phyloP scores from a whole-genome alignment of 148 eudicot genomes.

The Amaranthus palmeri region DNA sequence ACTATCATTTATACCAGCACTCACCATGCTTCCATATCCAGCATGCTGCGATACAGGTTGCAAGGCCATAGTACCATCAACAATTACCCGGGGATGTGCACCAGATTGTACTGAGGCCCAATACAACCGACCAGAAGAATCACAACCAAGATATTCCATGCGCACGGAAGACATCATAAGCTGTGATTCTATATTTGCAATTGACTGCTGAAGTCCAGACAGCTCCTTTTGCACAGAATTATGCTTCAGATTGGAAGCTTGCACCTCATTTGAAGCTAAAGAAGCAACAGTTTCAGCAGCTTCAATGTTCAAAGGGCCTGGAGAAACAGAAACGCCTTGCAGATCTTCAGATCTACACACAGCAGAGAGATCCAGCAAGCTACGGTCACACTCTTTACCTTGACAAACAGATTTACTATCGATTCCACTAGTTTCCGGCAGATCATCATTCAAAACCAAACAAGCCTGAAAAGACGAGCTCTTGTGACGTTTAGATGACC shows the following conservation, averaged over 20 bases:
- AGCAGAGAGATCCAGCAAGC: slow-evolving; percentile 17
- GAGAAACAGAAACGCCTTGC: slow-evolving; percentile 24
- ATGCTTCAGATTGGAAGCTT: slow-evolving; percentile 28
- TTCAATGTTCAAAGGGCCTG: slow-evolving; percentile 7
- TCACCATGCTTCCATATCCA: slow-evolving; percentile 6
- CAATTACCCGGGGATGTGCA: slow-evolving; percentile 37
- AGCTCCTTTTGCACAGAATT: slow-evolving; percentile 34
- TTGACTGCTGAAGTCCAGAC: slow-evolving; percentile 36
- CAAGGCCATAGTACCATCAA: slow-evolving; percentile 31
- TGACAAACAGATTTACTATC: slow-evolving; percentile 30
- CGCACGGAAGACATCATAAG: slow-evolving; percentile 51
- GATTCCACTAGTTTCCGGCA: slow-evolving; percentile 25
- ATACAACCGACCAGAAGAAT: slow-evolving; percentile 49
- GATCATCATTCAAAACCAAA: slow-evolving; percentile 7
- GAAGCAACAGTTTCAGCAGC: slow-evolving; percentile 16
- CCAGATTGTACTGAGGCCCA: slow-evolving; percentile 47
- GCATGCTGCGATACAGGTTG: slow-evolving; percentile 21
- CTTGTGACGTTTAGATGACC: slow-evolving; percentile 26
- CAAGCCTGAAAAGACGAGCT: slow-evolving; percentile 9
- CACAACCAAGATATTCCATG: slow-evolving; percentile 59
- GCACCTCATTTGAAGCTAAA: slow-evolving; percentile 23
- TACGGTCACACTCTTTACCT: slow-evolving; percentile 18
- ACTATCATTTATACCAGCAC: slow-evolving; percentile 14
- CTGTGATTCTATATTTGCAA: slow-evolving; percentile 36
- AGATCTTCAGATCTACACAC: slow-evolving; percentile 28